A percentile compares a stretch with the other conserved stretches of the same genome.
These are phyloP conservation scores for Truncatella angustata DNA, from an alignment of 2,329 filamentous ascomycete genomes.

Conservation along the genomic window DNA sequence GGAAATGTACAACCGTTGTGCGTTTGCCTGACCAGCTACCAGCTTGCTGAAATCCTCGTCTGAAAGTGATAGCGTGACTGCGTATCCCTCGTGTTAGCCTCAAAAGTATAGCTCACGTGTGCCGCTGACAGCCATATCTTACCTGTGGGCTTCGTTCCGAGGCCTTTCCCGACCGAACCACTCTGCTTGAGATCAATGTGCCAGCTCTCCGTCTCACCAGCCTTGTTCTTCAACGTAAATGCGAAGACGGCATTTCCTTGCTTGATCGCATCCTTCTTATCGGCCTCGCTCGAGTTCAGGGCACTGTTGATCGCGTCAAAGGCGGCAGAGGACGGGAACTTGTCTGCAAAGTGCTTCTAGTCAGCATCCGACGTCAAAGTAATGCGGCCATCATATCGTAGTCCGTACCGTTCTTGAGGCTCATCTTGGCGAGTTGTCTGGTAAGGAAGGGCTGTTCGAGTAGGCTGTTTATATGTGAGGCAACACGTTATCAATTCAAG, in stretches of 20 bases:
- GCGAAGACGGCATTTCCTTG: slow-evolving; percentile 83
- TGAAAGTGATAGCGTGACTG: slow-evolving; percentile 81
- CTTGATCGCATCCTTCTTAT: slow-evolving; percentile 82
- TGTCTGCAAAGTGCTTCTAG: slow-evolving; percentile 46
- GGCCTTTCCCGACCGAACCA: slow-evolving; percentile 76
- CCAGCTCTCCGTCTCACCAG: slow-evolving; percentile 81
- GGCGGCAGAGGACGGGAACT: slow-evolving; percentile 85
- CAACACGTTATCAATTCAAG: no score
- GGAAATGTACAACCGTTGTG: slow-evolving; percentile 95
- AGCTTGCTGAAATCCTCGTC: slow-evolving; percentile 86
- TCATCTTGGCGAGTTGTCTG: slow-evolving; percentile 52
- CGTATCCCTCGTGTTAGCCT: neutral
- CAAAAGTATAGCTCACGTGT: no score
- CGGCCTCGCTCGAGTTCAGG: slow-evolving; percentile 66
- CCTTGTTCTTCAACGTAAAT: slow-evolving; percentile 87
- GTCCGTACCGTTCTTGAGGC: slow-evolving; percentile 68
- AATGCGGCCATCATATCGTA: neutral
- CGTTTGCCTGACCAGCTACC: slow-evolving; percentile 84
- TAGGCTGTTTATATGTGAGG: no score
- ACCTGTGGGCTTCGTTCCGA: slow-evolving; percentile 82
- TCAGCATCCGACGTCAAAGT: neutral
- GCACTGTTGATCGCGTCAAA: slow-evolving; percentile 84
- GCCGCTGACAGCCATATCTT: slow-evolving; percentile 26
- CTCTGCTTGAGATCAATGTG: slow-evolving; percentile 93
- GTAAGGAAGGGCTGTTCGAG: no score